phyloP scores from a whole-genome alignment of 768 basidiomycete genomes.

The Pluteus cervinus region DNA sequence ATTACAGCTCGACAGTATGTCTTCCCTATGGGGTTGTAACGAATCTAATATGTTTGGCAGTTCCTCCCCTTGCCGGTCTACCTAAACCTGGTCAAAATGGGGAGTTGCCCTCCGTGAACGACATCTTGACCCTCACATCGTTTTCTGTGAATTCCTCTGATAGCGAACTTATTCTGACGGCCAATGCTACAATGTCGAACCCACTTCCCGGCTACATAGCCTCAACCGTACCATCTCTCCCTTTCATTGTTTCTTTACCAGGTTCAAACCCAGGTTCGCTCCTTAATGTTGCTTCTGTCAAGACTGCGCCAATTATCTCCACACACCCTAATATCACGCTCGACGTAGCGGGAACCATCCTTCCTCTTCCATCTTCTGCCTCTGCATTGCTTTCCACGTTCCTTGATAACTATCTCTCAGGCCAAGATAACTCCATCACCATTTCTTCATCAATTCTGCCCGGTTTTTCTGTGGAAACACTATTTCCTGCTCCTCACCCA shows the following conservation, averaged over 20 bases:
- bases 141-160: constrained; percentile 37
- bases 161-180: constrained; percentile 34
- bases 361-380: constrained; percentile 38
- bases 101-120: constrained; percentile 49
- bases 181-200: constrained; percentile 51
- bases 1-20: constrained; percentile 50
- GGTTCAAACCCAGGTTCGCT: constrained; percentile 10
- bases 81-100: constrained; percentile 47
- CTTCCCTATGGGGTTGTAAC: constrained; percentile 4
- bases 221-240: constrained; percentile 49
- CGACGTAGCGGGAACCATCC: constrained; percentile 46
- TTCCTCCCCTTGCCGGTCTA: constrained; percentile 60
- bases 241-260: constrained; percentile 56
- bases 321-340: constrained; percentile 68
- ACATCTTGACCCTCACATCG: constrained; percentile 54
- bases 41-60: constrained; percentile 27
- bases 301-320: constrained; percentile 49
- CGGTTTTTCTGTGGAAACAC: constrained; percentile 34
- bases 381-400: constrained; percentile 51
- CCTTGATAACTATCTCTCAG: constrained; percentile 60
- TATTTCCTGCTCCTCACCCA: constrained; percentile 63
- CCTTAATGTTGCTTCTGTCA: constrained; percentile 48
- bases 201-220: constrained; percentile 46
- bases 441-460: constrained; percentile 55
- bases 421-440: constrained; percentile 46